Conservation (phyloP, 1,139 yeast species). For the Yamadazyma triangularis region DNA sequence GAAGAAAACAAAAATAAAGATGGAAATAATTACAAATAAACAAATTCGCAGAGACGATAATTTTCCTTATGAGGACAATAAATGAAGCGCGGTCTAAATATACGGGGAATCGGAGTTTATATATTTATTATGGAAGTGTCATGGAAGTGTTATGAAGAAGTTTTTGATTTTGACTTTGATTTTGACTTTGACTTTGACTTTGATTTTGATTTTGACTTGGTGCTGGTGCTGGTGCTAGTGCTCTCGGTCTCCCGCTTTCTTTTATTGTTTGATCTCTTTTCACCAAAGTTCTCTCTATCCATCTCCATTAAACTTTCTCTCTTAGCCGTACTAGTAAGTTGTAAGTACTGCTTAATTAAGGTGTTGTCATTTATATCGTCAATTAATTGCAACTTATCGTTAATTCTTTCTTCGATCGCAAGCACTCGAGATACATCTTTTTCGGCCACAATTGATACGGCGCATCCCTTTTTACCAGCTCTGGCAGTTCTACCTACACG, state of each 20-base stretch:
- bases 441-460: slow-evolving; percentile 71
- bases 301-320: slow-evolving; percentile 88
- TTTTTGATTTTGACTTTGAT: not conserved
- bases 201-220: not conserved
- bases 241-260: slow-evolving; percentile 29
- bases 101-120: no score
- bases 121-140: no score
- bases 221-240: not conserved
- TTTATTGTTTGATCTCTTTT: slow-evolving; percentile 54
- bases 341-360: slow-evolving; percentile 67
- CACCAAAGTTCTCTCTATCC: slow-evolving; percentile 89
- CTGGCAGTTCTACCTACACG: slow-evolving; percentile 99
- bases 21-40: no score
- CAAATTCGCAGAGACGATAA: not conserved
- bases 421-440: slow-evolving; percentile 77
- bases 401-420: slow-evolving; percentile 82
- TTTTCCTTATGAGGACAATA: not conserved
- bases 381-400: slow-evolving; percentile 69
- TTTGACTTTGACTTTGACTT: not conserved
- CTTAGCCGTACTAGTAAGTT: slow-evolving; percentile 72
- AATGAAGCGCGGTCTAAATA: no score
- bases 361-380: slow-evolving; percentile 68
- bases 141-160: no score
- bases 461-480: slow-evolving; percentile 72
- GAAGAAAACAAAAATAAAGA: no score